Base-by-base conservation (phyloP, 2,329 filamentous ascomycete species). In the Hymenoscyphus albidus region DNA sequence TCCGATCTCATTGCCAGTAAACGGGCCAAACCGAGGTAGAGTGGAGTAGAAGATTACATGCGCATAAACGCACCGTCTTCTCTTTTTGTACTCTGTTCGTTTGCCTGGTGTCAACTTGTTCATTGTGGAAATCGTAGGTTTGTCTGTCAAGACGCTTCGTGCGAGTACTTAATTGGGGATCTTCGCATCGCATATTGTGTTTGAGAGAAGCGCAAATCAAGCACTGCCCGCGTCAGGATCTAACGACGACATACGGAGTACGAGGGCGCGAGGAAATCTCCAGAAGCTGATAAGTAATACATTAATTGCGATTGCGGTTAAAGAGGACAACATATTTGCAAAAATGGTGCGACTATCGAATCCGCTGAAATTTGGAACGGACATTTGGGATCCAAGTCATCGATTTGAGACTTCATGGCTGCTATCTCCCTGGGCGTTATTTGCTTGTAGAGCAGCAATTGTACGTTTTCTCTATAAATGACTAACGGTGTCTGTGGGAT, bases 371-470 rank as follows among this genome's bases (percentile, higher is more conserved):
- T 70, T 73, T 40, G 70, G 70, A 7, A 61, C 60, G 4, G 71
- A 73, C 54, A 61, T 68, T 38, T 74, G 76, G 66, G 73, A 79
- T 68, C 72, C 75, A 5, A 73, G 83, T 54, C 83, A 89, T 76
- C 85, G 88, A 64, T 93, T 90, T 78, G 85, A 87, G 76, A 95
- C 91, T 16, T 96, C 91, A 14, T 96, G 91, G 91, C 76, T 93
- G 9, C 77, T 96, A n/a, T 77, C 86, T 31, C 89, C 91, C 0
- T 82, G 82, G 71, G 71, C 82, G 1, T 81, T 94, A 58, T 87
- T 86, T 69, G 77, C 75, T 61, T 74, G 84, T 60, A 86, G 88
- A 67, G 83, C 83, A 59, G 65, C 80, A 51, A 80, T 87, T 73
- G 80, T 84, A 76, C 71, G 80, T 82, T 22, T 35, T 35, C 78